A percentile compares a stretch with the other conserved stretches of the same genome.
These are phyloP conservation scores for Coemansia reversa DNA, from an alignment of 192 early-diverging fungal genomes.

Conservation along the genomic window DNA sequence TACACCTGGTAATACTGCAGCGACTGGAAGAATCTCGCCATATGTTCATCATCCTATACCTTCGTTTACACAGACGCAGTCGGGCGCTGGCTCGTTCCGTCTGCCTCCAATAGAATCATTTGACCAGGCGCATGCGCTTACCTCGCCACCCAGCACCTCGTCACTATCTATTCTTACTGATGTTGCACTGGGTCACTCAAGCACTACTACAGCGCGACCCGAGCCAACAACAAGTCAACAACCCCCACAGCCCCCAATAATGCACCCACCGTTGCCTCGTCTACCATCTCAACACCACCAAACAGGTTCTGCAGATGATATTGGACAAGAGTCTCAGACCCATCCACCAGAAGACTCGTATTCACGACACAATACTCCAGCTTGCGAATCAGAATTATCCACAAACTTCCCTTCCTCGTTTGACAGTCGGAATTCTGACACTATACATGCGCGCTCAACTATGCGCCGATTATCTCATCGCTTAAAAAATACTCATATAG, in stretches of 20 bases:
- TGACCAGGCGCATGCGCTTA: slow-evolving; percentile 28
- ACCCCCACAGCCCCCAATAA: slow-evolving; percentile 1
- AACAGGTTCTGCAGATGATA: slow-evolving; percentile 4
- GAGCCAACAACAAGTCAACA: background rate
- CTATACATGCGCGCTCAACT: slow-evolving; percentile 1
- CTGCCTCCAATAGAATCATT: slow-evolving; percentile 50
- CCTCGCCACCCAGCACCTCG: slow-evolving; percentile 13
- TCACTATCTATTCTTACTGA: slow-evolving; percentile 29
- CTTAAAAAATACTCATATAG: slow-evolving; percentile 24
- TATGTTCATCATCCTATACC: background rate
- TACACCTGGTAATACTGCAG: too few relatives aligned
- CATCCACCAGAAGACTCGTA: slow-evolving; percentile 10
- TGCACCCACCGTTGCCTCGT: slow-evolving; percentile 12
- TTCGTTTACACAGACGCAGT: background rate
- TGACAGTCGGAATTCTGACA: slow-evolving; percentile 16
- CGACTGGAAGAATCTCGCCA: too few relatives aligned
- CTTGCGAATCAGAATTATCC: slow-evolving; percentile 14
- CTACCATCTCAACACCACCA: slow-evolving; percentile 2
- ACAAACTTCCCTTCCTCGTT: slow-evolving; percentile 12
- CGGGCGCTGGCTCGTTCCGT: slow-evolving; percentile 17
- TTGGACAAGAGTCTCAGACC: slow-evolving; percentile 16
- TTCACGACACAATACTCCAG: slow-evolving; percentile 11
- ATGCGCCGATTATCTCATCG: slow-evolving; percentile 20
- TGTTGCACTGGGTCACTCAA: slow-evolving; percentile 16
- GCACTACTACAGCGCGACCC: background rate